These are phyloP conservation scores for Dissophora ornata DNA, from an alignment of 192 early-diverging fungal genomes.

Conservation along the genomic window DNA sequence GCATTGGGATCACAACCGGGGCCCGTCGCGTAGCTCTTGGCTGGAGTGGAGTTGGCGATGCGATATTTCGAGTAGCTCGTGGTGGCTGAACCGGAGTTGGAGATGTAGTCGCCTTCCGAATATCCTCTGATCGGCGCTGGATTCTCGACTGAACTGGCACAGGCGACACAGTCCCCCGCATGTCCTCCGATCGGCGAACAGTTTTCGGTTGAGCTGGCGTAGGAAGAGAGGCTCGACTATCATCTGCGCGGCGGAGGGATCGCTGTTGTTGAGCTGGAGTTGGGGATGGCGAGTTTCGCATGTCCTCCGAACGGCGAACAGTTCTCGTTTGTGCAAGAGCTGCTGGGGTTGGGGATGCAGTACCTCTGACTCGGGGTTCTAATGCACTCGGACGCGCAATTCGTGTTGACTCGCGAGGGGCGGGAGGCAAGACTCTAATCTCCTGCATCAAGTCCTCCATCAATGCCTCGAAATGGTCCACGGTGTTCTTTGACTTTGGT, in stretches of 20 bases:
- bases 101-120: background rate
- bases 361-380: background rate
- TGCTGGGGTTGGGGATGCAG: conserved; percentile 1
- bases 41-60: background rate
- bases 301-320: background rate
- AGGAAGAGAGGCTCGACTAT: background rate
- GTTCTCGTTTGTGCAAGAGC: background rate
- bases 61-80: too few relatives aligned
- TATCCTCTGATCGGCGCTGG: conserved; percentile 2
- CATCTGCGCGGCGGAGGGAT: background rate
- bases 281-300: background rate
- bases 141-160: background rate
- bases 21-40: background rate
- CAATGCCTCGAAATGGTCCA: conserved; percentile 48
- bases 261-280: background rate
- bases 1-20: too few relatives aligned
- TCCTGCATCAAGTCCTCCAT: conserved; percentile 57
- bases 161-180: background rate
- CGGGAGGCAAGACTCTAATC: conserved; percentile 36
- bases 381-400: background rate
- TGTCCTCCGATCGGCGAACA: background rate
- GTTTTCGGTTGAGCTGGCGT: background rate
- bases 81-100: background rate
- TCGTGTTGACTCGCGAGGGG: background rate
- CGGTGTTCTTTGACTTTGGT: background rate